A percentile compares a stretch with the other conserved stretches of the same genome.
These are phyloP conservation scores for Fomitopsis palustris DNA, from an alignment of 1,284 basidiomycete species.

Conservation along the genomic window DNA sequence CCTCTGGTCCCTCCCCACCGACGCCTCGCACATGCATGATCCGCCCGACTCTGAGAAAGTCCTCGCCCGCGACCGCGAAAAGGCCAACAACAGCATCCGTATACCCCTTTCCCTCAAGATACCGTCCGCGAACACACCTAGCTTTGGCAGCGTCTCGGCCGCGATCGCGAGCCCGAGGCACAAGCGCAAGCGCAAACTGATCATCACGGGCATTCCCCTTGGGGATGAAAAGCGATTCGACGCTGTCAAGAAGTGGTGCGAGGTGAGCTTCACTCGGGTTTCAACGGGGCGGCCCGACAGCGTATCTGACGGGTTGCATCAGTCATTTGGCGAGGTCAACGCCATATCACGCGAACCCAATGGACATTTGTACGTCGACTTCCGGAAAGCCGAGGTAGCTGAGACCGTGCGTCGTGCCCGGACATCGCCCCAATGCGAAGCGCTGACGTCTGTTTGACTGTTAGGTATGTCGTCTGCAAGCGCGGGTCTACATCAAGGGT, in stretches of 20 bases:
- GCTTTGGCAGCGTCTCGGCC: constrained; percentile 20
- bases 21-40: constrained; percentile 36
- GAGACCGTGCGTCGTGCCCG: constrained; percentile 50
- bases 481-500: constrained; percentile 64
- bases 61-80: constrained; percentile 21
- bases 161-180: constrained; percentile 25
- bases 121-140: constrained; percentile 11
- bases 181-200: constrained; percentile 33
- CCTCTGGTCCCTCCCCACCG: constrained; percentile 37
- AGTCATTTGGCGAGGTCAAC: constrained; percentile 73
- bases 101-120: constrained; percentile 24
- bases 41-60: constrained; percentile 29
- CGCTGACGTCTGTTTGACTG: not conserved
- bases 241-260: constrained; percentile 60
- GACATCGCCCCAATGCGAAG: not conserved
- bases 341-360: constrained; percentile 69
- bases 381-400: constrained; percentile 68
- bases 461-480: constrained; percentile 72
- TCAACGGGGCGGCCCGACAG: not conserved
- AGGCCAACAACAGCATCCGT: constrained; percentile 17
- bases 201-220: constrained; percentile 35
- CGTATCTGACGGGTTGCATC: constrained; percentile 7
- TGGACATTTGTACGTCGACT: constrained; percentile 69
- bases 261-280: constrained; percentile 39
- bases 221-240: constrained; percentile 32